Percentiles rank a stretch among this genome's conserved stretches.
These are phyloP conservation scores for Escallonia herrerae DNA, from an alignment of 129 eudicot genomes.

Conservation along the genomic window DNA sequence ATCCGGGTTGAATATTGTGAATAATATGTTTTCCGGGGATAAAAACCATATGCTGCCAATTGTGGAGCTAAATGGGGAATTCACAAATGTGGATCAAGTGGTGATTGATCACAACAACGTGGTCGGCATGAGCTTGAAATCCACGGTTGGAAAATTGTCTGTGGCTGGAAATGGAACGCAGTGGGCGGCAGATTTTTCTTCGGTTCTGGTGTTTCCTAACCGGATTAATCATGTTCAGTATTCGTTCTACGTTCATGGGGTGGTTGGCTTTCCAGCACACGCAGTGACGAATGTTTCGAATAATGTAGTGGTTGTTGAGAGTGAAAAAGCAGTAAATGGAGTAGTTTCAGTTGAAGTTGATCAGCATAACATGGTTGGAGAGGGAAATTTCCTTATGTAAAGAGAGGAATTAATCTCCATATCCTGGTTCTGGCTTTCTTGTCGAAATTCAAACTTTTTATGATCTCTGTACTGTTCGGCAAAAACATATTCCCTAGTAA, in stretches of 20 bases:
- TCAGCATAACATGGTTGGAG: slow-evolving; percentile 40
- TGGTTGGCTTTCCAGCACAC: slow-evolving; percentile 31
- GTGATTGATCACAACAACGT: slow-evolving; percentile 53
- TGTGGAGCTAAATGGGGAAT: slow-evolving; percentile 51
- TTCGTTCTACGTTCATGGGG: slow-evolving; percentile 38
- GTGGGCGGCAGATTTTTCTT: slow-evolving; percentile 64
- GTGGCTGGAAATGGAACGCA: slow-evolving; percentile 56
- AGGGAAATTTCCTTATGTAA: slow-evolving; percentile 11
- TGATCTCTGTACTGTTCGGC: too few species aligned
- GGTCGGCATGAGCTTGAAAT: slow-evolving; percentile 53
- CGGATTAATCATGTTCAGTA: slow-evolving; percentile 56
- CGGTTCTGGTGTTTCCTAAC: slow-evolving; percentile 52
- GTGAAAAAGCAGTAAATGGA: slow-evolving; percentile 41
- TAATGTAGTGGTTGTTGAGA: slow-evolving; percentile 60
- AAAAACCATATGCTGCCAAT: slow-evolving; percentile 22
- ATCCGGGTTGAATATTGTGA: slow-evolving; percentile 42
- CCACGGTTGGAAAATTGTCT: slow-evolving; percentile 45
- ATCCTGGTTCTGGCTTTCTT: too few species aligned
- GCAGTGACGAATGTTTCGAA: slow-evolving; percentile 51
- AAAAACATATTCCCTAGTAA: too few species aligned
- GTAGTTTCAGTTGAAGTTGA: slow-evolving; percentile 56
- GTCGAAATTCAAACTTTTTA: too few species aligned
- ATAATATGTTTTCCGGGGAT: slow-evolving; percentile 55
- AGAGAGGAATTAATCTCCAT: too few species aligned
- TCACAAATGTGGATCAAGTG: slow-evolving; percentile 52